Evolutionary conservation across 2,329 filamentous ascomycete genomes (phyloP).

Genomic region (Magnaporthiopsis rhizophila): DNA sequence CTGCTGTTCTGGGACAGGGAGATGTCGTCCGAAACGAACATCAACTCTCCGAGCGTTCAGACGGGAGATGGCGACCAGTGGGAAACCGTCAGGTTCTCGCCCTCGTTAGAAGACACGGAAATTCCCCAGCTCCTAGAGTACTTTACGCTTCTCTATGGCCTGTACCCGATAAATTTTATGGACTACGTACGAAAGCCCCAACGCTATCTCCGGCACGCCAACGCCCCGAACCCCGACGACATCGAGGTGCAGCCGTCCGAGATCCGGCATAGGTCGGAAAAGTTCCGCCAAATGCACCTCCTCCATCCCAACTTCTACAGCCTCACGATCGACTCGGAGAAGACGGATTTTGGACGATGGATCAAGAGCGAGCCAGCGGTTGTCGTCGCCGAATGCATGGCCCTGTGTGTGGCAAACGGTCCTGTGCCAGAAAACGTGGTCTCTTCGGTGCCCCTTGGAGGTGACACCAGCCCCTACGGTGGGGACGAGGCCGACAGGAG

Average conservation of each 20-base stretch:
- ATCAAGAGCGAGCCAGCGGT: constrained; percentile 73
- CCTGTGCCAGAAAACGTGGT: not conserved
- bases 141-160: constrained; percentile 74
- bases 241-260: constrained; percentile 72
- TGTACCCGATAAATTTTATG: constrained; percentile 82
- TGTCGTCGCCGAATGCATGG: constrained; percentile 72
- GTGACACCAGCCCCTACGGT: not conserved
- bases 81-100: constrained; percentile 55
- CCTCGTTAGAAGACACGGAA: constrained; percentile 52
- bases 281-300: constrained; percentile 63
- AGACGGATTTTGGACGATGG: constrained; percentile 69
- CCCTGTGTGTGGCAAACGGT: constrained; percentile 39
- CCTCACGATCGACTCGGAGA: constrained; percentile 70
- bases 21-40: constrained; percentile 30
- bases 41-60: constrained; percentile 29
- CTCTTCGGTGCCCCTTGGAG: constrained; percentile 6
- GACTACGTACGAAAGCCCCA: constrained; percentile 78
- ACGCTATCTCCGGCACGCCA: constrained; percentile 65
- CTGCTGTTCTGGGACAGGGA: constrained; percentile 70
- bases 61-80: constrained; percentile 36
- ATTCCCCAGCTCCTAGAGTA: constrained; percentile 65
- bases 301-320: constrained; percentile 81
- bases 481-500: constrained; percentile 8
- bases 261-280: constrained; percentile 67
- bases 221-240: constrained; percentile 62